Conservation (phyloP, 192 early-diverging fungal genomes). For the Fimicolochytrium jonesii region DNA sequence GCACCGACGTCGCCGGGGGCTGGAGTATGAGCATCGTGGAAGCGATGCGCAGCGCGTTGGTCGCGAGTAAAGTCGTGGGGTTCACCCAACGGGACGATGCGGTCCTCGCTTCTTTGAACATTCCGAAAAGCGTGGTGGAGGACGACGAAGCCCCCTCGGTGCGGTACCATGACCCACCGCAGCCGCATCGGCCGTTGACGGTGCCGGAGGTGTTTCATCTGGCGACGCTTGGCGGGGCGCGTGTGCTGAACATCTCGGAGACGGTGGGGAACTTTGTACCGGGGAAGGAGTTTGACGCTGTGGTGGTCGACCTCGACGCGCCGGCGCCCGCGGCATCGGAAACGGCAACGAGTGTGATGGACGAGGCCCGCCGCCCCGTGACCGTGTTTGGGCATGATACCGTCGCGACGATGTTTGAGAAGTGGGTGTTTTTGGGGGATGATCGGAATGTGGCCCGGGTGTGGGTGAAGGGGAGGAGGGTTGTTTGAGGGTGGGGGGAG, state of each 20-base stretch:
- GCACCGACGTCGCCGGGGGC: conserved; percentile 91
- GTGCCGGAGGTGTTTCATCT: conserved; percentile 72
- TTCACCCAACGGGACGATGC: neutral
- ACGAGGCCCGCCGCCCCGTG: conserved; percentile 38
- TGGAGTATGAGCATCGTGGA: conserved; percentile 80
- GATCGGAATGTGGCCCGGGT: conserved; percentile 77
- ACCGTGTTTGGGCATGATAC: conserved; percentile 62
- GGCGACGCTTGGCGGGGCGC: conserved; percentile 86
- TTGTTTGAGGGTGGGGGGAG: conserved; percentile 7
- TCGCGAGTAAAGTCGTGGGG: conserved; percentile 59
- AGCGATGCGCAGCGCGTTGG: conserved; percentile 74
- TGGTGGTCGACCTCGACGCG: conserved; percentile 56
- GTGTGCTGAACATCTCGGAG: conserved; percentile 67
- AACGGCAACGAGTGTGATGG: neutral
- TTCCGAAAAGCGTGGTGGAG: neutral
- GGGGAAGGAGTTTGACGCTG: conserved; percentile 90
- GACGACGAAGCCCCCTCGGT: neutral
- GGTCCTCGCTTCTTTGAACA: no score
- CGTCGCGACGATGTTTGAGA: conserved; percentile 60
- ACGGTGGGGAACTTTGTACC: conserved; percentile 75
- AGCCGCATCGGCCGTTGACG: conserved; percentile 35
- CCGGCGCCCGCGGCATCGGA: neutral
- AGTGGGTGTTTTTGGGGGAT: conserved; percentile 89
- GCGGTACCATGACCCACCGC: no score
- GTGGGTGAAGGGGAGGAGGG: conserved; percentile 66